Conservation (phyloP, 768 basidiomycete genomes). For the Kwoniella sp. region DNA sequence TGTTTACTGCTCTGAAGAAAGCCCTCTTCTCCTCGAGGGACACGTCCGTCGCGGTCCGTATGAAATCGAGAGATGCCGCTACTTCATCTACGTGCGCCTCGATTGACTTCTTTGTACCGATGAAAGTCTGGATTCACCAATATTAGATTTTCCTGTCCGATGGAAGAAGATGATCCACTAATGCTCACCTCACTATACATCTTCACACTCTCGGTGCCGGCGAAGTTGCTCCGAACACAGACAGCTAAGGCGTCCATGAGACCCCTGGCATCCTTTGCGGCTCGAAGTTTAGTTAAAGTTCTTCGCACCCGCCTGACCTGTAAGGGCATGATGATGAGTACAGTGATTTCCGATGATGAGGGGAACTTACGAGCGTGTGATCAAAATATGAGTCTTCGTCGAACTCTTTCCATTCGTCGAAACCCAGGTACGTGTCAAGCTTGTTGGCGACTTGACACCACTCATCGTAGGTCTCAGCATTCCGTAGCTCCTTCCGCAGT, state of each 20-base stretch:
- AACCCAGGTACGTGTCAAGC: conserved; percentile 76
- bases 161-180: conserved; percentile 9
- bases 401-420: conserved; percentile 78
- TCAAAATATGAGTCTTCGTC: conserved; percentile 91
- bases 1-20: conserved; percentile 84
- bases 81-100: conserved; percentile 84
- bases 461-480: conserved; percentile 73
- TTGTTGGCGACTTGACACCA: conserved; percentile 79
- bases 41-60: conserved; percentile 69
- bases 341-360: not conserved
- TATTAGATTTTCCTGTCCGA: not conserved
- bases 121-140: conserved; percentile 65
- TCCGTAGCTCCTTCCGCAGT: conserved; percentile 69
- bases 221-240: conserved; percentile 86
- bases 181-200: conserved; percentile 84
- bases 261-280: conserved; percentile 74
- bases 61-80: conserved; percentile 66
- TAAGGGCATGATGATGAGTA: too few relatives aligned
- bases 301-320: conserved; percentile 58
- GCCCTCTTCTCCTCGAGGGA: conserved; percentile 81
- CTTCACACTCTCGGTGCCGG: conserved; percentile 79
- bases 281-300: conserved; percentile 67
- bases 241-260: conserved; percentile 86
- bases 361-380: conserved; percentile 71
- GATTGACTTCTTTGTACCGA: conserved; percentile 83